Conservation (phyloP, 495 filamentous ascomycete species). For the Immersiella caudata region DNA sequence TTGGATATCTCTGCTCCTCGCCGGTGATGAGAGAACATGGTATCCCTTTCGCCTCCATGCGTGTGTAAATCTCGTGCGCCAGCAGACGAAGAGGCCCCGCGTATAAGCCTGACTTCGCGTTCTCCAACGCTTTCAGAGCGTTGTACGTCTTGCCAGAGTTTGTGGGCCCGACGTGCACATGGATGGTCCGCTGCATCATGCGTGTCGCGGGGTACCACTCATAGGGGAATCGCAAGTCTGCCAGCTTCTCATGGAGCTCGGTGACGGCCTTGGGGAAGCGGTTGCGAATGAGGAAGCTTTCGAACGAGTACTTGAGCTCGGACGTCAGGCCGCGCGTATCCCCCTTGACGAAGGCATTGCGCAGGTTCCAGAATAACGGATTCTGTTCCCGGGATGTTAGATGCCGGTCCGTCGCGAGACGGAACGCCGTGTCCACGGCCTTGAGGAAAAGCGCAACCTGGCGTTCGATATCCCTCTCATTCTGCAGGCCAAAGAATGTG, state of each 20-base stretch:
- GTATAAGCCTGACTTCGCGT: slow-evolving; percentile 77
- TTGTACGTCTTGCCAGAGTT: slow-evolving; percentile 99
- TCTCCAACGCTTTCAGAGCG: slow-evolving; percentile 83
- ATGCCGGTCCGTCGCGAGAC: slow-evolving; percentile 35
- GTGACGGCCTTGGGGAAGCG: slow-evolving; percentile 38
- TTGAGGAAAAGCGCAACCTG: slow-evolving; percentile 42
- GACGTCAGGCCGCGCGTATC: slow-evolving; percentile 52
- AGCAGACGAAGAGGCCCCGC: slow-evolving; percentile 88
- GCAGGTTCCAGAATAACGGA: slow-evolving; percentile 57
- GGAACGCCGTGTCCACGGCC: slow-evolving; percentile 40
- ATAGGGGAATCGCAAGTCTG: slow-evolving; percentile 79
- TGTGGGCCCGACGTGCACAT: slow-evolving; percentile 95
- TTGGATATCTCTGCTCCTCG: slow-evolving; percentile 73
- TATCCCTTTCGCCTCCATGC: slow-evolving; percentile 74
- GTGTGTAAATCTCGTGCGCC: slow-evolving; percentile 88
- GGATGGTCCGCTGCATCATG: slow-evolving; percentile 74
- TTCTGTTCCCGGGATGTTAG: slow-evolving; percentile 43
- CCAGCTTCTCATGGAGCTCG: slow-evolving; percentile 62
- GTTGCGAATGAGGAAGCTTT: slow-evolving; percentile 49
- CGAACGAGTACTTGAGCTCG: slow-evolving; percentile 66
- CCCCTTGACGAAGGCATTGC: slow-evolving; percentile 56
- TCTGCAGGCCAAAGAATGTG: slow-evolving; percentile 37
- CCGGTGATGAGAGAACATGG: slow-evolving; percentile 84
- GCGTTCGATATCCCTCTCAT: slow-evolving; percentile 34
- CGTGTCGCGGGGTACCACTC: slow-evolving; percentile 91